Evolutionary conservation across 257 asterid genomes (phyloP).

Genomic region (Solanum tacnaense): DNA sequence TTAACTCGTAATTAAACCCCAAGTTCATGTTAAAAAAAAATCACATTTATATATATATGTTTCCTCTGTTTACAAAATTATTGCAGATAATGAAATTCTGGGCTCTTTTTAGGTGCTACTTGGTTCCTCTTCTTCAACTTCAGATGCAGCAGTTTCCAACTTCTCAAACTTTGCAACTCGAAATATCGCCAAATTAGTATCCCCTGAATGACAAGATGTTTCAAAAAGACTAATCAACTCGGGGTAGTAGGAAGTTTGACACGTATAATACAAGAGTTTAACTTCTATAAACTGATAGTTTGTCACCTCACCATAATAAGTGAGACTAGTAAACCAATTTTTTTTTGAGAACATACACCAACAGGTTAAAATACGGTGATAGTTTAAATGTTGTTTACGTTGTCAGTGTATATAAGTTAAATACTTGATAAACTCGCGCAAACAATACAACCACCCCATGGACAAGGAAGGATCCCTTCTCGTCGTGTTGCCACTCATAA

Average conservation of each 20-base stretch:
- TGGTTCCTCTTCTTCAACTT: conserved; percentile 9
- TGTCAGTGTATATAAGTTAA: background rate
- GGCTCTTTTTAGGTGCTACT: conserved; percentile 2
- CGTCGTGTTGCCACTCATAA: background rate
- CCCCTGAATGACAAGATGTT: conserved; percentile 35
- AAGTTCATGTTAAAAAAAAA: background rate
- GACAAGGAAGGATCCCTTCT: background rate
- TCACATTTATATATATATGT: background rate
- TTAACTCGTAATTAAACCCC: background rate
- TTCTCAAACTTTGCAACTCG: conserved; percentile 44
- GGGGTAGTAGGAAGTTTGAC: background rate
- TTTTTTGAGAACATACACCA: background rate
- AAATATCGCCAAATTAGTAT: conserved; percentile 66
- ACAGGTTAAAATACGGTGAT: background rate
- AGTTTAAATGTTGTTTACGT: background rate
- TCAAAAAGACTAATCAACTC: background rate
- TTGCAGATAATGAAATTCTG: background rate
- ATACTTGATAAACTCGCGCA: background rate
- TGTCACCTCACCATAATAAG: background rate
- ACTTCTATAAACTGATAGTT: background rate
- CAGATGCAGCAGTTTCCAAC: conserved; percentile 12
- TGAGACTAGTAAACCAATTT: background rate
- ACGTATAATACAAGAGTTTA: background rate
- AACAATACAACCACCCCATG: background rate
- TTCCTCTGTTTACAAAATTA: background rate